These are phyloP conservation scores for Fennellomyces sp. DNA, from an alignment of 371 early-diverging fungal species.

Conservation along the genomic window DNA sequence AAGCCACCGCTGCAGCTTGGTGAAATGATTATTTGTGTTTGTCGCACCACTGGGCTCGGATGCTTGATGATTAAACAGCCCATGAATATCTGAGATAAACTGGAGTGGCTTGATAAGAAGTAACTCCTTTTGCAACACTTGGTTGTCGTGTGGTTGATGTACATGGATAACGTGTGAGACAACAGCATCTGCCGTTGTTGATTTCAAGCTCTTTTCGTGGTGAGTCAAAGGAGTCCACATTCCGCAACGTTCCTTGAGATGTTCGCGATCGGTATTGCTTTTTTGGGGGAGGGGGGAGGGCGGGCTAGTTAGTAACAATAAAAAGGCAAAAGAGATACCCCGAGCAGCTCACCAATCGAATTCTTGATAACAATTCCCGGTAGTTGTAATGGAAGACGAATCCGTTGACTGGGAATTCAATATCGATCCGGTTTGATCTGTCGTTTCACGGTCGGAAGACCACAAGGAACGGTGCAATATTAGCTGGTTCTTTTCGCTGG, in stretches of 20 bases:
- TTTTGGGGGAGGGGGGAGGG: no score
- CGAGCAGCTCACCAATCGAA: not conserved
- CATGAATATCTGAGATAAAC: not conserved
- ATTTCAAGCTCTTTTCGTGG: not conserved
- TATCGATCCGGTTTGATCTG: no score
- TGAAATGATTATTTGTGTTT: not conserved
- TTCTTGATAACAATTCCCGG: not conserved
- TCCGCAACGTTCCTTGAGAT: no score
- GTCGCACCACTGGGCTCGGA: not conserved
- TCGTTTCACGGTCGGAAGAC: no score
- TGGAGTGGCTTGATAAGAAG: not conserved
- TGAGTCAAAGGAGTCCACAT: no score
- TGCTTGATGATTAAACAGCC: not conserved
- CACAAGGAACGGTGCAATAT: no score
- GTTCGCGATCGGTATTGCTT: no score
- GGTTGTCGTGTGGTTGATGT: not conserved
- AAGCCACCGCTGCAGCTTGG: not conserved
- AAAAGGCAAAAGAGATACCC: not conserved
- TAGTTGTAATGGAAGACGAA: not conserved
- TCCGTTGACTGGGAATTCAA: no score
- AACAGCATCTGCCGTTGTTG: not conserved
- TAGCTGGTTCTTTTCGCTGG: not conserved
- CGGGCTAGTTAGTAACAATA: no score
- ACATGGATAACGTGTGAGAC: not conserved
- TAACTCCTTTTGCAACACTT: not conserved